Base-by-base conservation (phyloP, 306 rosid genomes). In the Acacia crassicarpa region DNA sequence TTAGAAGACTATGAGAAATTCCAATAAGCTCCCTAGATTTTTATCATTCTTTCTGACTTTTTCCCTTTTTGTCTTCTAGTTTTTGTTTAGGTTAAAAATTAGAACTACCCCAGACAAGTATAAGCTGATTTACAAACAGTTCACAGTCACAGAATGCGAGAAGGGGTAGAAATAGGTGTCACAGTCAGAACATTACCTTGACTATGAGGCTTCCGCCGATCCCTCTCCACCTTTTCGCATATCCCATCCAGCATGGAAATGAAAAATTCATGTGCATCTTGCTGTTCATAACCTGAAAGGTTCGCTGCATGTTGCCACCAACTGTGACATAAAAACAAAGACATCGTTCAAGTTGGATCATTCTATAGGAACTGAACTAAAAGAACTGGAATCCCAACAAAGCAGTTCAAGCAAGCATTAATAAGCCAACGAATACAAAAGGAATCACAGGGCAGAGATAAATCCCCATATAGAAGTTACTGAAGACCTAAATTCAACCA, bases 301-400 rank as follows among this genome's bases (percentile, higher is more conserved):
- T 92, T 95, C 13, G 97, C 94, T 1, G 99, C 96, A 72, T 95
- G 95, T 32, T 93, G 99, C 99, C 99, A 95, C 99, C 99, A 95
- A 84, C 87, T 87, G 27, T 85, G 85, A 82, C 46, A 79, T 30
- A 10, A 32, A 61, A 75, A 58, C 63, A 73, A 49, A 3, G 46
- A 69, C 41, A 19, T 25, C 23, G n/a, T 75, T 80, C 78, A 69
- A 79, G 9, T 49, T 38, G 79, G 80, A 74, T 66, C 40, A 75
- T 13, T 40, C 44, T 6, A 76, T 9, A 4, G 54, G 25, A 62
- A 72, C 25, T 30, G 35, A 54, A 75, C 48, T 17, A 16, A n/a
- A 74, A 13, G 61, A 68, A 74, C 49, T 32, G 69, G 51, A 22
- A 74, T 27, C 41, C 51, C 35, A 80, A 25, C 71, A 54, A 61